phyloP scores from a whole-genome alignment of 2,329 filamentous ascomycete species.

The Venturia asperata region DNA sequence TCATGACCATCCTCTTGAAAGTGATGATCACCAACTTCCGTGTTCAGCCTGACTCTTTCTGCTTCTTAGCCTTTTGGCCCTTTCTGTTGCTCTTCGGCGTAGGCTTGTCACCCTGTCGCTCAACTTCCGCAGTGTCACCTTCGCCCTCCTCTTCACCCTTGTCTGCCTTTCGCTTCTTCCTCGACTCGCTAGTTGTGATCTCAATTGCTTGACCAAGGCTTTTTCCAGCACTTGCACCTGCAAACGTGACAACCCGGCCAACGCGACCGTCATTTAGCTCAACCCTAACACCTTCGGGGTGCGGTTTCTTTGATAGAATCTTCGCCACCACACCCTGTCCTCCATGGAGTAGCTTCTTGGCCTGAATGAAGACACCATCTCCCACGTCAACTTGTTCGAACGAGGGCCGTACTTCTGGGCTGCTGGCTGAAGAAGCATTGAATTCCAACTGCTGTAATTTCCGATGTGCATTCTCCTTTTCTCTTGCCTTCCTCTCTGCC shows the following conservation, averaged over 20 bases:
- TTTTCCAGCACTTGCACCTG: background rate
- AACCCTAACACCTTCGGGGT: background rate
- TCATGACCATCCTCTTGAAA: background rate
- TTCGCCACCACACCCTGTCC: background rate
- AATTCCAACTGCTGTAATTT: constrained; percentile 17
- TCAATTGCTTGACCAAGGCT: background rate
- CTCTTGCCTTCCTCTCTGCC: constrained; percentile 15
- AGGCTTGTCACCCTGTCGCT: constrained; percentile 3
- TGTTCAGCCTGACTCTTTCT: constrained; percentile 1
- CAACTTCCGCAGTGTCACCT: background rate
- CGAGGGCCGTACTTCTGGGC: background rate
- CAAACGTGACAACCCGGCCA: background rate
- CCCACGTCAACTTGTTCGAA: constrained; percentile 2
- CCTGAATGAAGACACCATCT: background rate
- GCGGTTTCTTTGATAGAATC: background rate
- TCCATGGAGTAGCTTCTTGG: background rate
- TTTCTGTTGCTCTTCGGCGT: background rate
- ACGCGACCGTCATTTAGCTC: constrained; percentile 4
- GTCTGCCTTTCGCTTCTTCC: constrained; percentile 11
- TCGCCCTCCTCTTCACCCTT: background rate
- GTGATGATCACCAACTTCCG: background rate
- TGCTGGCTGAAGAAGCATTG: background rate
- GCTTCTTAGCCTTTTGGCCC: background rate
- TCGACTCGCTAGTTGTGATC: background rate
- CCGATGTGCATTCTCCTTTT: constrained; percentile 4